Base-by-base conservation (phyloP, 1,284 basidiomycete species). In the Ganoderma meredithae region DNA sequence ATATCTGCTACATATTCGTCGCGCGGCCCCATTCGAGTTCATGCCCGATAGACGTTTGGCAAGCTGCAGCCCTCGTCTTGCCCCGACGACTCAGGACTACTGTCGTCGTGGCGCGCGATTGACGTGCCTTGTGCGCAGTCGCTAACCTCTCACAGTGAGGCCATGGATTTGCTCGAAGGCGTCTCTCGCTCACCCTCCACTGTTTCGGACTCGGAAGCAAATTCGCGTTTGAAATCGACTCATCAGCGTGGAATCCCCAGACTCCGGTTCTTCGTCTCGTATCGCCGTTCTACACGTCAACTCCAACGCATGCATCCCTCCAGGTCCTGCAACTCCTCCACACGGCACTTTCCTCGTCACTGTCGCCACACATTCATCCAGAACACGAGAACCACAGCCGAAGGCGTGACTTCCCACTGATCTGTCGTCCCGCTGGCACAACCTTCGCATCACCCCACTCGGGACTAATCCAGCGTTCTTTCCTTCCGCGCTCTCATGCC, bases 201-300 rank as follows among this genome's bases (percentile, higher is more conserved):
- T 49, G 22, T 3, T 12, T 25, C 19, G 47, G 22, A 49, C 47
- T 49, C 22, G 52, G 27, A 31, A 55, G 52, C 25, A 55, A 31
- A 55, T 55, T 22, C 52, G 10, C 13, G 47, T 33, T 33, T 31
- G 27, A 55, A 15, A 55, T 55, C 52, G 27, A 55, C 9, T 17
- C 52, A 55, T 55, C 52, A 55, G 13, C 52, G 52, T 55, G 52
- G 52, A 27, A 55, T 55, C 52, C 25, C 52, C 52, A 33, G 27
- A 27, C 13, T 55, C 52, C 52, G 63, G 63, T 64, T 44, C 63
- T 44, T 40, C 63, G 63, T 36, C 22, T 58, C 63, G 53, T 44
- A 64, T 36, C 40, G 44, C 63, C 63, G 63, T 58, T 15, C 22
- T 27, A 39, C n/a, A n/a, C 39, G 60, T 60, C 40, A 61, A 25